Conservation (phyloP, 2,329 filamentous ascomycete genomes). For the Tolypocladium pustulatum region DNA sequence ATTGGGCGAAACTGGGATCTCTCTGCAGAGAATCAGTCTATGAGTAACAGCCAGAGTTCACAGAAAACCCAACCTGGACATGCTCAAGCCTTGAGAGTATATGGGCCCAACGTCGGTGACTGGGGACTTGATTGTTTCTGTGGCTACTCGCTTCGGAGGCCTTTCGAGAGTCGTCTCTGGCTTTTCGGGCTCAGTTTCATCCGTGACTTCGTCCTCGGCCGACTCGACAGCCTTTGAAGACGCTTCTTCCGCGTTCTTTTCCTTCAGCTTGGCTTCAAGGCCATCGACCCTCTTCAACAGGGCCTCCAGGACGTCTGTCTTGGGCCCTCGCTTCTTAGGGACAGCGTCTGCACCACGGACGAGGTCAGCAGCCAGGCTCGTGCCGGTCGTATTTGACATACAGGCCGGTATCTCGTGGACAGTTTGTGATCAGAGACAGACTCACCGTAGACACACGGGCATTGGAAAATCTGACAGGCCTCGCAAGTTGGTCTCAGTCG, state of each 20-base stretch:
- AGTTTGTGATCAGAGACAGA: constrained; percentile 1
- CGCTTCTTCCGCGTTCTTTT: constrained; percentile 39
- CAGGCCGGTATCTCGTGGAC: not conserved
- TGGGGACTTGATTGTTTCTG: constrained; percentile 21
- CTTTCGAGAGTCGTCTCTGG: constrained; percentile 18
- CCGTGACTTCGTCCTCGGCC: not conserved
- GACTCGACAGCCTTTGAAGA: not conserved
- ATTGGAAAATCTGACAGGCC: constrained; percentile 82
- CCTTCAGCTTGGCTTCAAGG: constrained; percentile 68
- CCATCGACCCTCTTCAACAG: constrained; percentile 78
- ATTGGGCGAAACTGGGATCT: constrained; percentile 33
- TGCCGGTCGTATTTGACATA: too few species aligned
- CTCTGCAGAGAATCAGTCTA: constrained; percentile 20
- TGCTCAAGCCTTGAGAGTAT: too few species aligned
- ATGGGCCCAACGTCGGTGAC: not conserved
- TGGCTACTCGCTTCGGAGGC: constrained; percentile 27
- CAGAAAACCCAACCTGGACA: not conserved
- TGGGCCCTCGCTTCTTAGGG: constrained; percentile 81
- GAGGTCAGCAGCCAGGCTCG: not conserved
- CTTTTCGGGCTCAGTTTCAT: not conserved
- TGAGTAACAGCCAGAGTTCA: not conserved
- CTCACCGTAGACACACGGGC: constrained; percentile 78
- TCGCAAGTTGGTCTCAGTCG: constrained; percentile 75
- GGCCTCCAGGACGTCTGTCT: constrained; percentile 81
- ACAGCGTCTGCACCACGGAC: constrained; percentile 54